Evolutionary conservation across 805 yeast species (phyloP).

Genomic region (Ogataea allantospora): DNA sequence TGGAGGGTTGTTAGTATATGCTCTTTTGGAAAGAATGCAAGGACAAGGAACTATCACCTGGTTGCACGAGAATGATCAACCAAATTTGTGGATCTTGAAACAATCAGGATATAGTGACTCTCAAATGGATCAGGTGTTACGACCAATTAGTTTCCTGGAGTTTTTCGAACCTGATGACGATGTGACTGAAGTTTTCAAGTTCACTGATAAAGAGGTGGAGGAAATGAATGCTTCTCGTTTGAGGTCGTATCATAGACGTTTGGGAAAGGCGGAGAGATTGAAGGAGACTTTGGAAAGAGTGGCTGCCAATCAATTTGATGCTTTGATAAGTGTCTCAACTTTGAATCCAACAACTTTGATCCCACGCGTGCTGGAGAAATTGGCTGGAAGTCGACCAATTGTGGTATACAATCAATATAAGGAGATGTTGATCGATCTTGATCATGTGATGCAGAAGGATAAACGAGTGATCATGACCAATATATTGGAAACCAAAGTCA

Average conservation of each 20-base stretch:
- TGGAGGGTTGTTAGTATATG: slow-evolving; percentile 85
- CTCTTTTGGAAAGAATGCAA: slow-evolving; percentile 87
- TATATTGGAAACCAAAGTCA: slow-evolving; percentile 74
- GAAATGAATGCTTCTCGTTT: slow-evolving; percentile 58
- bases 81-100: slow-evolving; percentile 70
- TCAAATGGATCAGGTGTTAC: slow-evolving; percentile 52
- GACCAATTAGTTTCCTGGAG: slow-evolving; percentile 74
- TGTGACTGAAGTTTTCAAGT: slow-evolving; percentile 41
- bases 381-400: slow-evolving; percentile 85
- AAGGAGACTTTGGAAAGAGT: slow-evolving; percentile 51
- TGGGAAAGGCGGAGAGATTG: slow-evolving; percentile 52
- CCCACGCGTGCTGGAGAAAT: slow-evolving; percentile 55
- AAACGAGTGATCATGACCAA: slow-evolving; percentile 78
- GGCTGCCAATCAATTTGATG: slow-evolving; percentile 62
- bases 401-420: slow-evolving; percentile 80
- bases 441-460: slow-evolving; percentile 65
- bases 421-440: slow-evolving; percentile 73
- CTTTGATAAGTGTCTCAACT: slow-evolving; percentile 68
- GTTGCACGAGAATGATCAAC: slow-evolving; percentile 91
- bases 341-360: slow-evolving; percentile 66
- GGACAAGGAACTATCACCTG: slow-evolving; percentile 69
- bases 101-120: slow-evolving; percentile 63
- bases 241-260: slow-evolving; percentile 65
- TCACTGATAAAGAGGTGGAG: slow-evolving; percentile 50
- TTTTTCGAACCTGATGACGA: slow-evolving; percentile 74